Percentiles rank a stretch among this genome's conserved stretches.
Conservation (phyloP, 129 eudicot genomes). For the Chrysanthemum makinoi region DNA sequence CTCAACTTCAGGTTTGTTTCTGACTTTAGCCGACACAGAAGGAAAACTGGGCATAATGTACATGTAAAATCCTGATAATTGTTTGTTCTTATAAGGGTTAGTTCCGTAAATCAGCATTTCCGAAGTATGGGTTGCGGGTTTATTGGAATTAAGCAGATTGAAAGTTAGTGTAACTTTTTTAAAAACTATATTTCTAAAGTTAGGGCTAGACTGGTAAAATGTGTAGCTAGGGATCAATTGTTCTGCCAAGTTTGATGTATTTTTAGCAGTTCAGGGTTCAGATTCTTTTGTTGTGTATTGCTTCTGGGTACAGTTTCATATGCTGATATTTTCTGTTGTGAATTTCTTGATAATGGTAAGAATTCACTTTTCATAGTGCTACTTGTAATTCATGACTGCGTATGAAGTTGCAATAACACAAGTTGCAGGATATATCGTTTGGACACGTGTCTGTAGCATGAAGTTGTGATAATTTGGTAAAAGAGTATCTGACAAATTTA, state of each 20-base stretch:
- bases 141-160: conserved; percentile 19
- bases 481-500: too few relatives aligned
- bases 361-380: background rate
- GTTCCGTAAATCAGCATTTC: conserved; percentile 11
- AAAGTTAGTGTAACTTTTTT: conserved; percentile 18
- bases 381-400: background rate
- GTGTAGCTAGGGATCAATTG: conserved; percentile 33
- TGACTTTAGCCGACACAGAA: conserved; percentile 82
- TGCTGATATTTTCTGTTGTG: conserved; percentile 21
- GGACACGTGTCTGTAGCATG: background rate
- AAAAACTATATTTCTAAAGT: conserved; percentile 2
- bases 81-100: conserved; percentile 16
- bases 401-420: too few relatives aligned
- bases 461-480: background rate
- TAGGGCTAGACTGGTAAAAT: conserved; percentile 32
- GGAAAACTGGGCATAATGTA: conserved; percentile 83
- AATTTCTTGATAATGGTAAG: conserved; percentile 20
- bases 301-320: conserved; percentile 26
- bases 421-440: background rate
- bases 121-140: conserved; percentile 13
- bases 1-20: conserved; percentile 89
- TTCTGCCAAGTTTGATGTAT: conserved; percentile 17
- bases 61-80: conserved; percentile 25
- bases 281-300: conserved; percentile 34
- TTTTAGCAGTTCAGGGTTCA: conserved; percentile 19